phyloP scores from a whole-genome alignment of 371 early-diverging fungal genomes.

The Fennellomyces sp. region DNA sequence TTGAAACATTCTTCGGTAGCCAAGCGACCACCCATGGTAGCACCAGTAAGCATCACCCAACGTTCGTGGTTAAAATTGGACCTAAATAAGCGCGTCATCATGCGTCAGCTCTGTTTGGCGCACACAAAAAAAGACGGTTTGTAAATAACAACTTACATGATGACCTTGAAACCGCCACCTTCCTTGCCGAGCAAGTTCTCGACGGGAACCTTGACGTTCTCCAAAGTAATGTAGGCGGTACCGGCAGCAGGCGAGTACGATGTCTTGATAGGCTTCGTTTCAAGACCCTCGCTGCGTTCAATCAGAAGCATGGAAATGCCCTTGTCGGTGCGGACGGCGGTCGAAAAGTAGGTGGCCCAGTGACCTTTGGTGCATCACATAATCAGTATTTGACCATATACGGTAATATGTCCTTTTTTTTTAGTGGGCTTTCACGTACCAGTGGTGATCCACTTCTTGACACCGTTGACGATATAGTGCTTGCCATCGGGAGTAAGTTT shows the following conservation, averaged over 20 bases:
- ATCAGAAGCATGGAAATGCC: constrained; percentile 70
- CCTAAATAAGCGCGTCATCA: not conserved
- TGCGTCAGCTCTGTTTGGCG: not conserved
- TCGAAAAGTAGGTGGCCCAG: constrained; percentile 65
- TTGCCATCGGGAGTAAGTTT: constrained; percentile 75
- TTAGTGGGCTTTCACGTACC: constrained; percentile 44
- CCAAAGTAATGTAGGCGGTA: constrained; percentile 48
- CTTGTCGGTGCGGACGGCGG: constrained; percentile 62
- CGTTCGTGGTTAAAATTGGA: constrained; percentile 79
- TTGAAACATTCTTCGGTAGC: constrained; percentile 58
- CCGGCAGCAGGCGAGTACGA: constrained; percentile 65
- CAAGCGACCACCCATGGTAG: constrained; percentile 19
- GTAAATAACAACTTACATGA: constrained; percentile 39
- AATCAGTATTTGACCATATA: no score
- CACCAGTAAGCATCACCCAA: constrained; percentile 27
- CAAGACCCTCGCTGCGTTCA: constrained; percentile 58
- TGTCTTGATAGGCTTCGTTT: constrained; percentile 66
- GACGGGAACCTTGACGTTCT: constrained; percentile 74
- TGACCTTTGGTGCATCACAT: no score
- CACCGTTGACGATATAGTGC: constrained; percentile 70
- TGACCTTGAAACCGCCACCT: constrained; percentile 84
- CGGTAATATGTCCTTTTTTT: no score
- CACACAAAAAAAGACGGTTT: not conserved
- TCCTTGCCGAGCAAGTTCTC: constrained; percentile 86
- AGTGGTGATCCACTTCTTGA: constrained; percentile 83